Evolutionary conservation across 257 asterid genomes (phyloP).

Genomic region (Solanum lignicaule): DNA sequence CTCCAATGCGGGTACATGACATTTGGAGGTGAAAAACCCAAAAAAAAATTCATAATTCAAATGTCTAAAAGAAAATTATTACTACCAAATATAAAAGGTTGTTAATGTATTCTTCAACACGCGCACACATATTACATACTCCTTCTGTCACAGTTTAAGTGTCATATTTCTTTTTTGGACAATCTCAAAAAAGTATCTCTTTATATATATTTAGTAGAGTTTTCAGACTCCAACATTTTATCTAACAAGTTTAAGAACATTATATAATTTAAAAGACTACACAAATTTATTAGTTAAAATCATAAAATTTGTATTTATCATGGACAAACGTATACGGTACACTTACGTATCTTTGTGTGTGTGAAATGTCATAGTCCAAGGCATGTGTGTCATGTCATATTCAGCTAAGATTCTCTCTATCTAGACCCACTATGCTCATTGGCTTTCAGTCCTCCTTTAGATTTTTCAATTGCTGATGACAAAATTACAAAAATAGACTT

Average conservation of each 20-base stretch:
- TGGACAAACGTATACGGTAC: neutral
- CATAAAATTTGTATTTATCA: too few species aligned
- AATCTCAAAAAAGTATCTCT: neutral
- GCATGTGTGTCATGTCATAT: conserved; percentile 35
- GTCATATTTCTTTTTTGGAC: neutral
- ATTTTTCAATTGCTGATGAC: conserved; percentile 8
- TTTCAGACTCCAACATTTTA: neutral
- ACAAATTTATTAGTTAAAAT: too few species aligned
- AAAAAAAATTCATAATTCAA: neutral
- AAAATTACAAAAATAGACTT: neutral
- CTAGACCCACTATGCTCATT: conserved; percentile 11
- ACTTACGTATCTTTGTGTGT: neutral
- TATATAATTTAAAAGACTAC: neutral
- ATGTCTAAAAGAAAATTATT: neutral
- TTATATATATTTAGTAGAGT: neutral
- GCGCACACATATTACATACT: neutral
- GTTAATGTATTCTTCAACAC: neutral
- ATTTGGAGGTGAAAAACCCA: too few species aligned
- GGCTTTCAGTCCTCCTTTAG: neutral
- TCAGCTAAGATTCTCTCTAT: conserved; percentile 25
- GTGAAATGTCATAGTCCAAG: conserved; percentile 21
- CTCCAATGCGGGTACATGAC: too few species aligned
- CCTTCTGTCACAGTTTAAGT: neutral
- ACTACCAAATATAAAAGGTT: neutral
- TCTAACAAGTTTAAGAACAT: neutral